Evolutionary conservation across 78 protist genomes (phyloP), one percentile per base, ranked within the genome.

Genomic region (Dictyostelium purpureum): DNA sequence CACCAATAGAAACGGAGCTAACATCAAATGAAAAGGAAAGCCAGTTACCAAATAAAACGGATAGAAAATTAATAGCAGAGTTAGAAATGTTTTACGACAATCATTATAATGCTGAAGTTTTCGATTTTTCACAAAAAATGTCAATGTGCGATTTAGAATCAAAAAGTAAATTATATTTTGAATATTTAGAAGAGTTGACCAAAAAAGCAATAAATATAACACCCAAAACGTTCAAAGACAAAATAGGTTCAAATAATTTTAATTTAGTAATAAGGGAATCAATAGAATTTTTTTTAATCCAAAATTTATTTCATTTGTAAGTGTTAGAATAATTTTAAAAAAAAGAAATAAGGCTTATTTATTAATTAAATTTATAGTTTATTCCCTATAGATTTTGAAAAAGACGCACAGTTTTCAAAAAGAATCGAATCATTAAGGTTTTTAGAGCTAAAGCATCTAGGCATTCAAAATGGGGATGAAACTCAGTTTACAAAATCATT

Each of bases 241-340:
- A 65, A 78, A 52, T 19, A 21, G 24, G 21, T 11, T 79, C 76
- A 28, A 47, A 43, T 63, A 45, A 42, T n/a, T 79, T 28, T 9
- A 16, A 65, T 38, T 11, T 10, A 31, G 18, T 24, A 18, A n/a
- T 82, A 24, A 11, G 74, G 24, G 79, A 82, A 47, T 70, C 79
- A 14, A 42, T 82, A 26, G 90, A 82, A 70, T 49, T 18, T 33
- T 70, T 35, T 70, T 43, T 82, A 52, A 26, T 82, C 38, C 90
- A 82, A 70, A 67, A 70, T 70, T 69, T 82, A 37, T 82, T 47
- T 79, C 88, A 79, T 33, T 28, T 65, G 88, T 79, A 79, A 21
- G 88, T 51, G 28, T 18, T 3, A 38, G 1, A 38, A 7, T 35
- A 11, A n/a, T n/a, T 57, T 77, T 4, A 11, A 49, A 45, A 37